Conservation (phyloP, 1,284 basidiomycete genomes). For the Ustilago crameri region DNA sequence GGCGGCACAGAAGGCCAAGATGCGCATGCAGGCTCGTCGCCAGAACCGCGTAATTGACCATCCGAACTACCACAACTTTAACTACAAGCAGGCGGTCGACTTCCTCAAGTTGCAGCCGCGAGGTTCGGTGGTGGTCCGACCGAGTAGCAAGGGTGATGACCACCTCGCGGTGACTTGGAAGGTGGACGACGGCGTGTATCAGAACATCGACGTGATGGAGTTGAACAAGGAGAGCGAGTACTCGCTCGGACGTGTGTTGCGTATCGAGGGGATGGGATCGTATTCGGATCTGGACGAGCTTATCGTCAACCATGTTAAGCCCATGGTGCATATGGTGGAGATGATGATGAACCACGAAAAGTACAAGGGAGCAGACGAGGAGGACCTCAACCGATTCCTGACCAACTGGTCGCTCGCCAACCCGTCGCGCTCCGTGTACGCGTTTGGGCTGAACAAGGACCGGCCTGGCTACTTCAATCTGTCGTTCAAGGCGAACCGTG, state of each 20-base stretch:
- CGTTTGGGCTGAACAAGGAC: constrained; percentile 89
- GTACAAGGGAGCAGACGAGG: constrained; percentile 87
- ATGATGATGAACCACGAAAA: constrained; percentile 96
- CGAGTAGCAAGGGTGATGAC: constrained; percentile 91
- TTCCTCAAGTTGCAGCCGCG: constrained; percentile 89
- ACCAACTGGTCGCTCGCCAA: constrained; percentile 79
- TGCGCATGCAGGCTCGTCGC: constrained; percentile 76
- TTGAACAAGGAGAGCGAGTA: constrained; percentile 76
- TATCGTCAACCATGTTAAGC: constrained; percentile 95
- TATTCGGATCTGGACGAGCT: constrained; percentile 97
- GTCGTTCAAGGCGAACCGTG: constrained; percentile 84
- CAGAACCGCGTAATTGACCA: constrained; percentile 86
- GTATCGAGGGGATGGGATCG: constrained; percentile 79
- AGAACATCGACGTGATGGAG: constrained; percentile 96
- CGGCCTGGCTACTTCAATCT: constrained; percentile 92
- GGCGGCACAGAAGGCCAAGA: constrained; percentile 83
- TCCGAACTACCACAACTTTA: constrained; percentile 98
- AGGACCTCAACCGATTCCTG: constrained; percentile 74
- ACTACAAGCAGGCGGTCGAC: constrained; percentile 86
- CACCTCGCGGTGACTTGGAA: constrained; percentile 99
- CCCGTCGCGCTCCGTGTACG: constrained; percentile 93
- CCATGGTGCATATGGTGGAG: constrained; percentile 91
- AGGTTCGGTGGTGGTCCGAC: constrained; percentile 81
- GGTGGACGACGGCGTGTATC: constrained; percentile 94
- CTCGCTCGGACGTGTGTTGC: constrained; percentile 78